Evolutionary conservation across 2,329 filamentous ascomycete genomes (phyloP).

Genomic region (Colletotrichum karsti): DNA sequence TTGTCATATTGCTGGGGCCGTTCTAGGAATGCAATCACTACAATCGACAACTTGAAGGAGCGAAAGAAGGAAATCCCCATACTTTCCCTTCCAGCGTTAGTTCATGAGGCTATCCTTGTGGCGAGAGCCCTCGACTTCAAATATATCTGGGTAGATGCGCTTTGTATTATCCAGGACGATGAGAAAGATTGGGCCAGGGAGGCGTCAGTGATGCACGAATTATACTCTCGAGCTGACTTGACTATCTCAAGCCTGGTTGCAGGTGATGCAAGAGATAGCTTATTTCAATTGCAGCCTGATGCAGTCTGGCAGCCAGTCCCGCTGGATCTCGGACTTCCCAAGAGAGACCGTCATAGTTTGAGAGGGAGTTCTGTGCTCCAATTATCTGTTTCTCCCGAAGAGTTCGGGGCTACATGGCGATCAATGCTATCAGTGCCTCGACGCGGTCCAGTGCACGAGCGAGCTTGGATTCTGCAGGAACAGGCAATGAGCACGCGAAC

Average conservation of each 20-base stretch:
- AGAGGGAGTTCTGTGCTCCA: not conserved
- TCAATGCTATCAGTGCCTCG: too few species aligned
- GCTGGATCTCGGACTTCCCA: not conserved
- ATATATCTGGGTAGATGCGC: not conserved
- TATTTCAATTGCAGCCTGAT: not conserved
- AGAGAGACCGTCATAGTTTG: not conserved
- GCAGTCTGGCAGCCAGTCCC: not conserved
- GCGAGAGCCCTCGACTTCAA: not conserved
- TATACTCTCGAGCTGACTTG: not conserved
- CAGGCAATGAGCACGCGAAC: not conserved
- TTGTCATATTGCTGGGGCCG: not conserved
- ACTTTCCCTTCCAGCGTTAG: not conserved
- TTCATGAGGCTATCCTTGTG: not conserved
- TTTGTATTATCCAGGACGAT: not conserved
- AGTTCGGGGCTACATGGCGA: too few species aligned
- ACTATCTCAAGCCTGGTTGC: not conserved
- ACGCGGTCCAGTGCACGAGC: not conserved
- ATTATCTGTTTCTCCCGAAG: not conserved
- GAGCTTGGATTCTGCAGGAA: not conserved
- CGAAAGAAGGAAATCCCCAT: not conserved
- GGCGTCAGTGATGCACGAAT: not conserved
- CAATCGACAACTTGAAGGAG: accelerated
- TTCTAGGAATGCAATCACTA: not conserved
- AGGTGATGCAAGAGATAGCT: not conserved
- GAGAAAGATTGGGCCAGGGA: not conserved